Base-by-base conservation (phyloP, 352 stramenopile species). In the Phytophthora sansomeana region DNA sequence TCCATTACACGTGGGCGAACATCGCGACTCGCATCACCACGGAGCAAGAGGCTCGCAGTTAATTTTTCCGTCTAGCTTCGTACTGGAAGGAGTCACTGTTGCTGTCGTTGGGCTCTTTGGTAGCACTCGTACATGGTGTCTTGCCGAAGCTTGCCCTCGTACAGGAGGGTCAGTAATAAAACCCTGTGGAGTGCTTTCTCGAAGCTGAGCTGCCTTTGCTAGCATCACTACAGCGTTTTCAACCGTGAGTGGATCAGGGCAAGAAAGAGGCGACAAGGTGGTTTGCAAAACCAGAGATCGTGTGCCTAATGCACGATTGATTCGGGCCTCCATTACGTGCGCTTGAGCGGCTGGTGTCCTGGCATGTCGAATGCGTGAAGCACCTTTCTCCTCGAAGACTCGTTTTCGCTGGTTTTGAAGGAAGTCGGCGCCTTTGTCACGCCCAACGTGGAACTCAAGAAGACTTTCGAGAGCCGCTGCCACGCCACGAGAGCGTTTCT, bases 1-100 rank as follows among this genome's bases (percentile, higher is more conserved):
- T 91, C 5, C 81, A 91, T 63, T 91, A 89, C 58, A 77, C 85
- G 43, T 92, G 71, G 71, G 28, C 46, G 8, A 73, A 67, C 29
- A 78, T 72, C 14, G 24, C 60, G 7, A 55, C 47, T 16, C 70
- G 66, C 6, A 64, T 78, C 36, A 78, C 70, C 47, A 72, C 66
- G 51, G 66, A 72, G 56, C 50, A 69, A 63, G n/a, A 66, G 33
- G 70, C 61, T 75, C 58, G 49, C 21, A 67, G 60, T 38, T 75
- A 62, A 73, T 1, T 4, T 55, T 14, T 24, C 17, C 14, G 21
- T 50, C 29, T 3, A 42, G 13, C 30, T 73, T 50, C 17, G 21
- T 32, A 21, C 14, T 54, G 19, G 47, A 24, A 13, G 19, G 38
- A 42, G 41, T 2, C 39, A 16, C 7, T 50, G 35, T 53, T 53